Evolutionary conservation across 176 grass and related monocot genomes (phyloP), one percentile per base, ranked within the genome.

Genomic region (Aegilops longissima): DNA sequence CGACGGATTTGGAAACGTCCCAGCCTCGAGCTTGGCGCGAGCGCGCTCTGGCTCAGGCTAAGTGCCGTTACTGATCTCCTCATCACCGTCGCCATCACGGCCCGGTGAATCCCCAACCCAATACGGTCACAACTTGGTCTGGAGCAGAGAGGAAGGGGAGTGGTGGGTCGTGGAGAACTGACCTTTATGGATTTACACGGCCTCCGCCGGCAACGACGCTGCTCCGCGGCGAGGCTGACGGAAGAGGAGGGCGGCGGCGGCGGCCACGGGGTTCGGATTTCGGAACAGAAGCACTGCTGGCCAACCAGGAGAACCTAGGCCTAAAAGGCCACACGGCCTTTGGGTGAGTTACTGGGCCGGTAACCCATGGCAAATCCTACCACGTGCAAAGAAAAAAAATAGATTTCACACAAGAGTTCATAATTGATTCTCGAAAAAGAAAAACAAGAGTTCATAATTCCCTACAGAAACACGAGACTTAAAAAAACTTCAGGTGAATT

Each of bases 101-200:
- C 18, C 30, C 3, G 49, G 31, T 14, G 45, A 52, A 52, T 8
- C 73, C 24, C 73, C 49, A 82, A 23, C 11, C 54, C 39, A 33
- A 30, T 74, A 76, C 24, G 82, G 70, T 33, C 56, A 62, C 39
- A 31, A 70, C 4, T 35, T 61, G 75, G 58, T 52, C 25, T n/a
- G 70, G 82, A 76, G 18, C 31, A 33, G 73, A 79, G 56, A 59
- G 65, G 61, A 54, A 18, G 20, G 27, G 10, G 44, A 8, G 16
- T 18, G 73, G 73, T 31, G 73, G 73, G 72, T 75, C 13, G 24
- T 29, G 23, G 72, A 51, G 73, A 52, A 76, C 73, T 76, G 73
- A 76, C 73, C 73, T 76, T 76, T 47, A 31, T 25, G 42, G 44
- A 9, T 10, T 76, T 76, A 30, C 72, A 30, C 24, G 72, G 23